Percentiles rank a stretch among this genome's conserved stretches.
These are phyloP conservation scores for Cyclocybe cylindracea DNA, from an alignment of 768 basidiomycete species.

Conservation along the genomic window DNA sequence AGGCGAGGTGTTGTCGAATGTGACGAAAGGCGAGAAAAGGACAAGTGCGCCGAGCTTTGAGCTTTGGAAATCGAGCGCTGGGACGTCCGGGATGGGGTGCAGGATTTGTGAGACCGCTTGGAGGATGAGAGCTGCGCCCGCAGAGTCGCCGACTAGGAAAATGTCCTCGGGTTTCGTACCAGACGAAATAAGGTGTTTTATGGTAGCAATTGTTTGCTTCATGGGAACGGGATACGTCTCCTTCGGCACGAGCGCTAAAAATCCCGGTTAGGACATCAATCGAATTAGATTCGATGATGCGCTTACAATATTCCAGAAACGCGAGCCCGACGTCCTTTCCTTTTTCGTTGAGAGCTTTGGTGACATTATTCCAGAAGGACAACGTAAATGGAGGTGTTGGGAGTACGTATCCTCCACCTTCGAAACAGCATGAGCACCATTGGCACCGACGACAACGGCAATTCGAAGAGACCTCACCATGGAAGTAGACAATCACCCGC, in stretches of 20 bases:
- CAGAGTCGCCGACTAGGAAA: slow-evolving; percentile 35
- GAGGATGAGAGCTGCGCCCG: slow-evolving; percentile 31
- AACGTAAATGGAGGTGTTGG: slow-evolving; percentile 8
- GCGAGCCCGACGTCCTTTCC: slow-evolving; percentile 14
- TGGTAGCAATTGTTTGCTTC: slow-evolving; percentile 25
- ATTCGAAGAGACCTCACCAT: slow-evolving; percentile 11
- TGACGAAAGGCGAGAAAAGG: slow-evolving; percentile 35
- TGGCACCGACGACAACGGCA: neutral
- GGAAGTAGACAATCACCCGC: slow-evolving; percentile 17
- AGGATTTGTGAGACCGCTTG: slow-evolving; percentile 33
- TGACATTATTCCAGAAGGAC: slow-evolving; percentile 7
- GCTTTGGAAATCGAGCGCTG: slow-evolving; percentile 14
- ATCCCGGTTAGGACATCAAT: neutral
- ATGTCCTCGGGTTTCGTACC: slow-evolving; percentile 34
- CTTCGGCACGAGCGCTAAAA: slow-evolving; percentile 26
- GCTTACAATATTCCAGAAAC: slow-evolving; percentile 19
- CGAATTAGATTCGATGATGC: neutral
- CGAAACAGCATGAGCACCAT: neutral
- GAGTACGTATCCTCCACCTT: slow-evolving; percentile 17
- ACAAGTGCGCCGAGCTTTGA: slow-evolving; percentile 23
- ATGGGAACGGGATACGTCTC: slow-evolving; percentile 29
- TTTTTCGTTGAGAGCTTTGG: slow-evolving; percentile 7
- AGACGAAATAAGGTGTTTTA: slow-evolving; percentile 27
- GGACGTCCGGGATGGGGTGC: slow-evolving; percentile 26
- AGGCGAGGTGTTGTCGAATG: slow-evolving; percentile 21